Evolutionary conservation across 768 basidiomycete species (phyloP).

Genomic region (Pilatotrama ljubarskyi): DNA sequence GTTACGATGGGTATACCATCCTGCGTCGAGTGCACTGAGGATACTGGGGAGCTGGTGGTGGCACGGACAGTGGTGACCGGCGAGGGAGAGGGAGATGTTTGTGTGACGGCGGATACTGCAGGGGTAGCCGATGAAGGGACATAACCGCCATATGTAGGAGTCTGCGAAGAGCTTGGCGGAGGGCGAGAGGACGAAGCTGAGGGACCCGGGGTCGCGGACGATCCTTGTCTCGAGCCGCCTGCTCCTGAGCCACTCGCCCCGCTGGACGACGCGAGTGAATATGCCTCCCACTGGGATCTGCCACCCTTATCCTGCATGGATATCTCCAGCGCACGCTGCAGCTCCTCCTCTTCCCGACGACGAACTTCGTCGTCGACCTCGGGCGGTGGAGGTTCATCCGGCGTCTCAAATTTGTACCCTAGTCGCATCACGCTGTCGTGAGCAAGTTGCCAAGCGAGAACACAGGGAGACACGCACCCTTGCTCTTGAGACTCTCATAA

Average conservation of each 20-base stretch:
- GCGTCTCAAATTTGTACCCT: conserved; percentile 74
- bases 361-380: conserved; percentile 77
- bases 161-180: conserved; percentile 28
- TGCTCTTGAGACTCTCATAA: conserved; percentile 76
- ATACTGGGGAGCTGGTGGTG: conserved; percentile 28
- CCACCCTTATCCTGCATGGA: conserved; percentile 93
- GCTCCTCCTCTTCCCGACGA: conserved; percentile 89
- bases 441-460: no score
- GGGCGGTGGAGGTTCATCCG: conserved; percentile 64
- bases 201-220: conserved; percentile 15
- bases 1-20: conserved; percentile 51
- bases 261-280: conserved; percentile 39
- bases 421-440: neutral
- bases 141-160: conserved; percentile 53
- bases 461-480: conserved; percentile 50
- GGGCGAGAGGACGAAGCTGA: conserved; percentile 18
- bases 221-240: conserved; percentile 20
- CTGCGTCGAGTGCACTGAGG: conserved; percentile 26
- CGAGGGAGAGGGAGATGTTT: neutral
- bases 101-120: conserved; percentile 38
- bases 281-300: conserved; percentile 52
- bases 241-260: conserved; percentile 38
- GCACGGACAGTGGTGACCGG: conserved; percentile 27
- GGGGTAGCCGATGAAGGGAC: conserved; percentile 51
- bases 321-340: conserved; percentile 89